Base-by-base conservation (phyloP, 2,329 filamentous ascomycete species). In the Colletotrichum simmondsii region DNA sequence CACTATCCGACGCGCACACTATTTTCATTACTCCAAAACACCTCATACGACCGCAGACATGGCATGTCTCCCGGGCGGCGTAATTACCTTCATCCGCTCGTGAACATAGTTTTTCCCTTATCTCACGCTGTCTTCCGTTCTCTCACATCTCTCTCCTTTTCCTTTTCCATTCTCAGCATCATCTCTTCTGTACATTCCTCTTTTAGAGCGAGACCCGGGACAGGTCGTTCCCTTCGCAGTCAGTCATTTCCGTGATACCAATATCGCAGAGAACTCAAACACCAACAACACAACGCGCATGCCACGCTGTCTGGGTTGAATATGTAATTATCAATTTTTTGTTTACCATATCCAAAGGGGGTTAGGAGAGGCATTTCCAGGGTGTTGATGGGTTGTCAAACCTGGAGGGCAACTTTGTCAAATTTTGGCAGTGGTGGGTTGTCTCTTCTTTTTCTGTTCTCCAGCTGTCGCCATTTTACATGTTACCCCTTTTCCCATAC, bases 171-270 rank as follows among this genome's bases (percentile, higher is more conserved):
- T 60, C 49, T 53, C 32, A 61, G 46, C 52, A 57, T 57, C 67
- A 64, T 74, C 68, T 75, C 53, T 71, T 74, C 72, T 75, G 74
- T 75, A 75, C 70, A 75, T 73, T 71, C 49, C 42, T 64, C 61
- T 54, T 56, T 73, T 73, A 73, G 62, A 73, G 73, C 65, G 57
- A 73, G 74, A 75, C 74, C 69, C 74, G 63, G 72, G 74, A 68
- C 70, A 68, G 74, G 74, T 75, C 74, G 66, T 75, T 75, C 72
- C 63, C 53, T 75, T 75, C 74, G 57, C 59, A 70, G 54, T 75
- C 74, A 72, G 72, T 75, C 72, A 49, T 73, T 74, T 64, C 73
- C 69, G 63, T 75, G 73, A 75, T 74, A 75, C 73, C 73, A 73
- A 68, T 73, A 72, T 72, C 67, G 68, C 68, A 72, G 62, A 73